phyloP scores from a whole-genome alignment of 257 asterid genomes.

The Mitragyna speciosa region DNA sequence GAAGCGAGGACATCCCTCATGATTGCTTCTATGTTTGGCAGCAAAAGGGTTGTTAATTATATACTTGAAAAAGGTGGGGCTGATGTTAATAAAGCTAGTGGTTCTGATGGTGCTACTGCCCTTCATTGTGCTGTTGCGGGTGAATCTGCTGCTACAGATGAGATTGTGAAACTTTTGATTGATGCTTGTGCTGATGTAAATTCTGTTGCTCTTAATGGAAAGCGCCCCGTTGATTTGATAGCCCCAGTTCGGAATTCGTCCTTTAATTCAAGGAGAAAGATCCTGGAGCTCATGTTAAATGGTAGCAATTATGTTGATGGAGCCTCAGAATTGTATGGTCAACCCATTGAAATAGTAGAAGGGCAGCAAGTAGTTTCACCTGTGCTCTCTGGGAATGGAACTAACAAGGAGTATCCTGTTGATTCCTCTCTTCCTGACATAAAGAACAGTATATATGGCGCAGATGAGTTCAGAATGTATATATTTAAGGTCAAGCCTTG shows the following conservation, averaged over 20 bases:
- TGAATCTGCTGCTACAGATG: conserved; percentile 25
- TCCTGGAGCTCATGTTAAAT: conserved; percentile 25
- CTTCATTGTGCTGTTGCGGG: conserved; percentile 46
- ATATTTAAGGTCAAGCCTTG: conserved; percentile 46
- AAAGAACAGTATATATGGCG: conserved; percentile 39
- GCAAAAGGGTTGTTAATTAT: conserved; percentile 37
- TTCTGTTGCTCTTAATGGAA: conserved; percentile 35
- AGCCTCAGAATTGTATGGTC: conserved; percentile 12
- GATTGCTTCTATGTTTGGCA: conserved; percentile 45
- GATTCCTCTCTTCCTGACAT: conserved; percentile 52
- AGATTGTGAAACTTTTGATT: conserved; percentile 37
- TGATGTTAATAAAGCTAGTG: conserved; percentile 38
- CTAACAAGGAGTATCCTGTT: conserved; percentile 41
- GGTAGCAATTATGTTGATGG: conserved; percentile 5
- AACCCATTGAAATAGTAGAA: conserved; percentile 17
- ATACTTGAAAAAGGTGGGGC: conserved; percentile 32
- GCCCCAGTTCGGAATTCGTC: conserved; percentile 2
- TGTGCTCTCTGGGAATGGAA: conserved; percentile 19
- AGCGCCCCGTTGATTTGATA: conserved; percentile 35
- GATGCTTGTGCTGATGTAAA: conserved; percentile 41
- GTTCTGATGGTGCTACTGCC: conserved; percentile 43
- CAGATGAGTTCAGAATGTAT: conserved; percentile 49
- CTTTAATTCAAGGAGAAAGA: conserved; percentile 29
- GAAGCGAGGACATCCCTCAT: conserved; percentile 45
- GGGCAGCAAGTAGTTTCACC: conserved; percentile 20